Evolutionary conservation across 352 stramenopile genomes (phyloP).

Genomic region (Phytophthora boehmeriae): DNA sequence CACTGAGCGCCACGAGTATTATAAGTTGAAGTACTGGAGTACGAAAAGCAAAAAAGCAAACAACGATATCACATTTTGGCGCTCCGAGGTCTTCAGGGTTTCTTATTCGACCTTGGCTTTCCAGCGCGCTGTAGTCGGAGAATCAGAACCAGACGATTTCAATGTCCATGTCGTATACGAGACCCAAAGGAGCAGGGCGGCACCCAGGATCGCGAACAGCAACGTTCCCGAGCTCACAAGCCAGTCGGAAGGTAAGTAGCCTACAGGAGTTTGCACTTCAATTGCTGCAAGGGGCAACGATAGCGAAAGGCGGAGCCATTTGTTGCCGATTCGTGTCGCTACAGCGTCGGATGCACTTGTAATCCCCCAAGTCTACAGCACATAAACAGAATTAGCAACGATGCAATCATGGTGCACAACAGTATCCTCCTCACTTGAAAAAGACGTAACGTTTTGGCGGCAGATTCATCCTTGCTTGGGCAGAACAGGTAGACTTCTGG

Average conservation of each 20-base stretch:
- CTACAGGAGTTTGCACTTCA: constrained; percentile 43
- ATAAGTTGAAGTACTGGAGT: constrained; percentile 19
- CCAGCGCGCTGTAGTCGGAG: constrained; percentile 14
- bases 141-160: constrained; percentile 3
- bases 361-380: constrained; percentile 26
- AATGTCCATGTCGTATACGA: constrained; percentile 8
- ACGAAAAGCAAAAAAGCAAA: constrained; percentile 21
- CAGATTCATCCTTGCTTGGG: constrained; percentile 1
- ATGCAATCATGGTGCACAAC: not conserved
- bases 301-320: constrained; percentile 37
- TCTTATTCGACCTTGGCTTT: constrained; percentile 29
- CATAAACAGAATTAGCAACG: constrained; percentile 11
- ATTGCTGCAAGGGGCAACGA: constrained; percentile 23
- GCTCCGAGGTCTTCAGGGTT: not conserved
- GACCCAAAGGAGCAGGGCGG: constrained; percentile 46
- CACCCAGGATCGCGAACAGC: constrained; percentile 41
- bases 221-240: constrained; percentile 59
- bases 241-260: constrained; percentile 42
- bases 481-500: constrained; percentile 57
- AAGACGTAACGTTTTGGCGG: constrained; percentile 8
- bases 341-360: not conserved
- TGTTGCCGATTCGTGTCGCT: constrained; percentile 1
- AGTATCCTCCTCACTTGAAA: constrained; percentile 22
- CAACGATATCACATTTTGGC: not conserved
- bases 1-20: constrained; percentile 21